Conservation (phyloP, 2,329 filamentous ascomycete genomes). For the Penicillium freii region DNA sequence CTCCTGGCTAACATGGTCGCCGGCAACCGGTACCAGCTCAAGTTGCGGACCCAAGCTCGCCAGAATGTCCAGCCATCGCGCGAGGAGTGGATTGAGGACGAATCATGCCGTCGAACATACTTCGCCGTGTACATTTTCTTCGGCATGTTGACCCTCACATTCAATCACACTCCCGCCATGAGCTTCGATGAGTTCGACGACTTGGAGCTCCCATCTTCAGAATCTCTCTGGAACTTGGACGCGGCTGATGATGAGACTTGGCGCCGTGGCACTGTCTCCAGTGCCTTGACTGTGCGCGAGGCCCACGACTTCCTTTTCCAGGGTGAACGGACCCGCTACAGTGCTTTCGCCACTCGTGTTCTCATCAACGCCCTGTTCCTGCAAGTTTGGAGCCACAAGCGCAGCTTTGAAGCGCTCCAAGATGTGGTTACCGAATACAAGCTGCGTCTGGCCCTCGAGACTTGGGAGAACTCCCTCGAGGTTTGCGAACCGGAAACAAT, state of each 20-base stretch:
- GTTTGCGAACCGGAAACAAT: conserved; percentile 89
- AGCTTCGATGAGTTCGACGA: conserved; percentile 98
- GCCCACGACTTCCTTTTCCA: conserved; percentile 96
- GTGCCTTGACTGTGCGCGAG: conserved; percentile 82
- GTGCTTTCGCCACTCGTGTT: conserved; percentile 91
- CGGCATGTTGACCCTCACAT: conserved; percentile 87
- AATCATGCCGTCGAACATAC: conserved; percentile 93
- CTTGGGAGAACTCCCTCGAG: conserved; percentile 97
- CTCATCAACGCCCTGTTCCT: conserved; percentile 99
- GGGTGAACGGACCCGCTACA: conserved; percentile 85
- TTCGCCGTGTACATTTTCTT: conserved; percentile 99
- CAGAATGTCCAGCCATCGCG: conserved; percentile 72
- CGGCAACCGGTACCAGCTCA: conserved; percentile 93
- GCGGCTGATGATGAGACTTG: conserved; percentile 75
- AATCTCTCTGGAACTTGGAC: conserved; percentile 89
- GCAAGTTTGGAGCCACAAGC: conserved; percentile 98
- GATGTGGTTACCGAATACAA: conserved; percentile 99
- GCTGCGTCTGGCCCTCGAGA: conserved; percentile 88
- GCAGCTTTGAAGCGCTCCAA: conserved; percentile 93
- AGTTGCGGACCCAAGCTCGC: conserved; percentile 85
- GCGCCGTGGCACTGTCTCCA: conserved; percentile 71
- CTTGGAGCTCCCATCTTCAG: conserved; percentile 85
- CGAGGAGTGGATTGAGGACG: conserved; percentile 93
- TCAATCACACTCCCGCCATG: conserved; percentile 97
- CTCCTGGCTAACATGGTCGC: conserved; percentile 97